A percentile compares a stretch with the other conserved stretches of the same genome.
phyloP scores from a whole-genome alignment of 2,329 filamentous ascomycete species.

The Fonsecaea nubica region DNA sequence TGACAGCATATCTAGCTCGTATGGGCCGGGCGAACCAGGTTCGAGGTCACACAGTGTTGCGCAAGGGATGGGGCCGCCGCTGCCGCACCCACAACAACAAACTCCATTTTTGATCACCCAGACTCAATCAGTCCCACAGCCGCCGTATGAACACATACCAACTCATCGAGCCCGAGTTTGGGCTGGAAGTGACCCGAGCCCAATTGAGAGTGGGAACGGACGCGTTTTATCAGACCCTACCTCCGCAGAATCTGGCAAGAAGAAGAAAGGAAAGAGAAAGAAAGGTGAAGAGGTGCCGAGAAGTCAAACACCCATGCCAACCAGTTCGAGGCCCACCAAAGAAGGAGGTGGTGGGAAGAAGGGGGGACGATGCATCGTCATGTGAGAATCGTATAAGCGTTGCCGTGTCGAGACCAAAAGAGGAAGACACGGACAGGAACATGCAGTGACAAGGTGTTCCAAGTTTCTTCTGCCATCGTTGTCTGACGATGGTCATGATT shows the following conservation, averaged over 20 bases:
- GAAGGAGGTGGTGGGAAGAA: conserved; percentile 22
- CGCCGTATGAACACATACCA: conserved; percentile 16
- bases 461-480: not conserved
- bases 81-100: conserved; percentile 19
- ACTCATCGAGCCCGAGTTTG: conserved; percentile 15
- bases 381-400: conserved; percentile 24
- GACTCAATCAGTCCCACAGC: conserved; percentile 10
- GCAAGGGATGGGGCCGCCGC: conserved; percentile 9
- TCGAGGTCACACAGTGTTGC: conserved; percentile 25
- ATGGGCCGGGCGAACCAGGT: conserved; percentile 24
- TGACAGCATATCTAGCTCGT: conserved; percentile 33
- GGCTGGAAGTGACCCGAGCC: conserved; percentile 17
- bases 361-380: conserved; percentile 36
- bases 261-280: conserved; percentile 27
- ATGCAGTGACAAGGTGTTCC: not conserved
- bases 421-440: not conserved
- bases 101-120: conserved; percentile 4
- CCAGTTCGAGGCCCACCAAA: not conserved
- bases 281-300: conserved; percentile 20
- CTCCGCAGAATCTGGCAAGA: conserved; percentile 21
- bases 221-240: conserved; percentile 15
- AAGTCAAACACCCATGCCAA: conserved; percentile 26
- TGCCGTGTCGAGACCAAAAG: not conserved
- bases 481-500: not conserved
- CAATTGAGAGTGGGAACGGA: conserved; percentile 1